Percentiles rank a stretch among this genome's conserved stretches.
These are phyloP conservation scores for Chalciporus chontae DNA, from an alignment of 768 basidiomycete species.

Conservation along the genomic window DNA sequence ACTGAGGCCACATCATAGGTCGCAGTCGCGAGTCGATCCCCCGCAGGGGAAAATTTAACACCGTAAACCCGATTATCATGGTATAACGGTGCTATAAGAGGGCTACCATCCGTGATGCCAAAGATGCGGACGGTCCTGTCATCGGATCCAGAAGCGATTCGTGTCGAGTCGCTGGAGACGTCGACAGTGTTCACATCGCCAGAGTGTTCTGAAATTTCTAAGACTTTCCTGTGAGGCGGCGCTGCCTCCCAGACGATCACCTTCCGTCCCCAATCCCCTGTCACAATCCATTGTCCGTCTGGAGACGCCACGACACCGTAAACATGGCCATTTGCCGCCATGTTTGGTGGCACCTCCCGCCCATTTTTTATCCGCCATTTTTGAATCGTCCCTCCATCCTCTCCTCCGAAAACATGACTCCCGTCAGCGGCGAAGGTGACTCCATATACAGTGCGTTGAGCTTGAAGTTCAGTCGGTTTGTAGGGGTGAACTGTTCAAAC, in stretches of 20 bases:
- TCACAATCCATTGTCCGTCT: background rate
- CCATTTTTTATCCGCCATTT: background rate
- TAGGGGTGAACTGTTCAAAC: background rate
- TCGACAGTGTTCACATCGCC: background rate
- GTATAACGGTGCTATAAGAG: background rate
- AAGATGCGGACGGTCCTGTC: background rate
- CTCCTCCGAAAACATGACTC: background rate
- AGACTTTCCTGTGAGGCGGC: background rate
- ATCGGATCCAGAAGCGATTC: background rate
- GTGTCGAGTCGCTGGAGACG: background rate
- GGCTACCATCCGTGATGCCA: background rate
- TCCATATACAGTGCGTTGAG: background rate
- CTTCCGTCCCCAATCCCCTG: background rate
- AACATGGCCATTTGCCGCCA: background rate
- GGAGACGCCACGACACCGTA: background rate
- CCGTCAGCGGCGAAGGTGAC: background rate
- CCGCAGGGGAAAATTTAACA: background rate
- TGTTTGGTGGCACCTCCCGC: background rate
- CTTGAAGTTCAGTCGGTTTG: background rate
- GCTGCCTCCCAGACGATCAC: background rate
- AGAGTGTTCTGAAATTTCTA: background rate
- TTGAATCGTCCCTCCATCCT: background rate
- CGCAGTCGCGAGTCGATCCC: background rate
- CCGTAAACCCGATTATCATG: background rate
- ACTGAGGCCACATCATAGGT: background rate